A percentile compares a stretch with the other conserved stretches of the same genome.
These are phyloP conservation scores for Podila verticillata DNA, from an alignment of 192 early-diverging fungal genomes.

Conservation along the genomic window DNA sequence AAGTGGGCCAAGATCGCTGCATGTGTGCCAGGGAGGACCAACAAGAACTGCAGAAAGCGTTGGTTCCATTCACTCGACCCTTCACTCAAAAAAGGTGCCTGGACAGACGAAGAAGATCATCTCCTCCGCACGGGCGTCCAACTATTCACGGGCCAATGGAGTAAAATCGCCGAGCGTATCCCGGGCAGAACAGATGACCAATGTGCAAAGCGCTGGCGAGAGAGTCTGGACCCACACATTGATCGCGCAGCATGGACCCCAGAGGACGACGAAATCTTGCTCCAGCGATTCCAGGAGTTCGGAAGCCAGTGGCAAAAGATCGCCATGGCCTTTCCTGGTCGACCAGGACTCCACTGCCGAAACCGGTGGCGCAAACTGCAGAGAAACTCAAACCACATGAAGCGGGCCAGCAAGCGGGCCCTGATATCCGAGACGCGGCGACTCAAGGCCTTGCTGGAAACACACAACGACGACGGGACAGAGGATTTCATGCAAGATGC, in stretches of 20 bases:
- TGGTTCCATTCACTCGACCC: slow-evolving; percentile 87
- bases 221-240: slow-evolving; percentile 85
- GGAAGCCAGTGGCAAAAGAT: slow-evolving; percentile 87
- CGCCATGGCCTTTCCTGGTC: slow-evolving; percentile 74
- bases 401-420: slow-evolving; percentile 35
- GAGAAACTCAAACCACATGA: slow-evolving; percentile 57
- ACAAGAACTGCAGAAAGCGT: slow-evolving; percentile 84
- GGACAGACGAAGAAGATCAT: slow-evolving; percentile 83
- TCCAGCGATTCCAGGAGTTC: slow-evolving; percentile 69
- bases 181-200: slow-evolving; percentile 87
- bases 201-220: slow-evolving; percentile 91
- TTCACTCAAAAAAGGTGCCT: slow-evolving; percentile 77
- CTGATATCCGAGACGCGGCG: slow-evolving; percentile 8
- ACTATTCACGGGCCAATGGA: slow-evolving; percentile 83
- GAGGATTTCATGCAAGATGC: slow-evolving; percentile 34
- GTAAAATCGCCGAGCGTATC: slow-evolving; percentile 80
- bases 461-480: slow-evolving; percentile 15
- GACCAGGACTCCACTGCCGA: slow-evolving; percentile 81
- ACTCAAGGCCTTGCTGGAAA: slow-evolving; percentile 8
- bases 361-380: slow-evolving; percentile 84
- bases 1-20: slow-evolving; percentile 82
- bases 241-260: slow-evolving; percentile 76
- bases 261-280: slow-evolving; percentile 70
- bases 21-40: slow-evolving; percentile 79
- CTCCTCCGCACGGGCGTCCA: slow-evolving; percentile 75